phyloP scores from a whole-genome alignment of 78 protist species.

The Protostelium mycophagum region DNA sequence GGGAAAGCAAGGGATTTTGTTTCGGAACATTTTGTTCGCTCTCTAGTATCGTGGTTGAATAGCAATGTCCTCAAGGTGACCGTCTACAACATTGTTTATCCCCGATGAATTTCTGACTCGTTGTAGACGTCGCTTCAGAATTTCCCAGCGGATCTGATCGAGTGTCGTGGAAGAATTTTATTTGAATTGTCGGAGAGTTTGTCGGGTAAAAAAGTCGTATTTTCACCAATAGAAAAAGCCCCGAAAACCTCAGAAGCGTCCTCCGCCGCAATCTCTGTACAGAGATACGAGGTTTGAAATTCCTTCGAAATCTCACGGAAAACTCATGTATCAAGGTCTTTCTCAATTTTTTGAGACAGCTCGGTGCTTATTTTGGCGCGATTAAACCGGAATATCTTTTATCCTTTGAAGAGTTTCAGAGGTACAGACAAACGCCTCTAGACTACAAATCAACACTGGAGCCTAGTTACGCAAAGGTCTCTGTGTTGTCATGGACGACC shows the following conservation, averaged over 20 bases:
- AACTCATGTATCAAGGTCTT: constrained; percentile 3
- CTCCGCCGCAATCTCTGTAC: neutral
- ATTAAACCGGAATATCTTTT: constrained; percentile 30
- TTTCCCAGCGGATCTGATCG: neutral
- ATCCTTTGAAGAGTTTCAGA: constrained; percentile 13
- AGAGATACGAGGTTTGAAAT: neutral
- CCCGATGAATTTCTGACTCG: neutral
- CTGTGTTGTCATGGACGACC: constrained; percentile 21
- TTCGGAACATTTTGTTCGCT: neutral
- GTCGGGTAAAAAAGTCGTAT: neutral
- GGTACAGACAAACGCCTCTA: neutral
- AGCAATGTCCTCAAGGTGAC: constrained; percentile 15
- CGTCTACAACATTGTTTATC: neutral
- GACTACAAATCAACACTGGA: neutral
- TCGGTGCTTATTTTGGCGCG: constrained; percentile 16
- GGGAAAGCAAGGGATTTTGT: neutral
- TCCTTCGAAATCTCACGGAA: too few species aligned
- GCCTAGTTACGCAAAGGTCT: neutral
- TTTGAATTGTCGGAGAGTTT: neutral
- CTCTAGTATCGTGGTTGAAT: constrained; percentile 18
- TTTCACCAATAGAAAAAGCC: neutral
- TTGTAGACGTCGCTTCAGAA: neutral
- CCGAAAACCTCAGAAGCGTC: neutral
- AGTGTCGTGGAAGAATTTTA: neutral
- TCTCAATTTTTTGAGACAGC: constrained; percentile 1